These are phyloP conservation scores for Sporisorium exsertum DNA, from an alignment of 1,284 basidiomycete genomes.

Conservation along the genomic window DNA sequence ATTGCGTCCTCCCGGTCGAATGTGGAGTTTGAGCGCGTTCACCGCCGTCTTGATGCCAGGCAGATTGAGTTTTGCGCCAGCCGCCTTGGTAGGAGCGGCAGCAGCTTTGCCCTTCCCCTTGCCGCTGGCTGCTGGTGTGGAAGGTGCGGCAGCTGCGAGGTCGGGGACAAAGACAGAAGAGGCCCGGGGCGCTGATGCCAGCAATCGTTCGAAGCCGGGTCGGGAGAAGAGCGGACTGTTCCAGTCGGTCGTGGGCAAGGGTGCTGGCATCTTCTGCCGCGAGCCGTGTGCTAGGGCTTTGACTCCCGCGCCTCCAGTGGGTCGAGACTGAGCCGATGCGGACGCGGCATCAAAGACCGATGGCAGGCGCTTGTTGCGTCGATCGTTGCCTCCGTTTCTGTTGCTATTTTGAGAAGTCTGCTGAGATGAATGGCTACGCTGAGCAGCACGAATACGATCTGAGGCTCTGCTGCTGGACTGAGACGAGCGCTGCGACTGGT, in stretches of 20 bases:
- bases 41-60: constrained; percentile 40
- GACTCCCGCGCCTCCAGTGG: constrained; percentile 1
- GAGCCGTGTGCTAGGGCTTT: constrained; percentile 7
- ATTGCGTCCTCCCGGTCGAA: constrained; percentile 35
- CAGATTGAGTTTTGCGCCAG: constrained; percentile 27
- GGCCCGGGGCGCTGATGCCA: constrained; percentile 21
- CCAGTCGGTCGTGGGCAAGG: constrained; percentile 34
- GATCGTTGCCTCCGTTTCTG: constrained; percentile 20
- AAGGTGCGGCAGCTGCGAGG: constrained; percentile 17
- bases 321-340: constrained; percentile 2
- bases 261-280: constrained; percentile 21
- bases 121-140: constrained; percentile 19
- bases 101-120: constrained; percentile 37
- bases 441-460: constrained; percentile 22
- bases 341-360: constrained; percentile 36
- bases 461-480: constrained; percentile 9
- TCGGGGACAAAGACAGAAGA: constrained; percentile 27
- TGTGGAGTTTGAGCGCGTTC: constrained; percentile 45
- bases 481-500: constrained; percentile 13
- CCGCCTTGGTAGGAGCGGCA: constrained; percentile 13
- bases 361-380: constrained; percentile 35
- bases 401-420: constrained; percentile 12
- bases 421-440: constrained; percentile 3
- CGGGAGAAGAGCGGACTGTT: constrained; percentile 37
- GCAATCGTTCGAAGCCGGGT: constrained; percentile 33